These are phyloP conservation scores for Fusarium temperatum DNA, from an alignment of 2,329 filamentous ascomycete genomes.

Conservation along the genomic window DNA sequence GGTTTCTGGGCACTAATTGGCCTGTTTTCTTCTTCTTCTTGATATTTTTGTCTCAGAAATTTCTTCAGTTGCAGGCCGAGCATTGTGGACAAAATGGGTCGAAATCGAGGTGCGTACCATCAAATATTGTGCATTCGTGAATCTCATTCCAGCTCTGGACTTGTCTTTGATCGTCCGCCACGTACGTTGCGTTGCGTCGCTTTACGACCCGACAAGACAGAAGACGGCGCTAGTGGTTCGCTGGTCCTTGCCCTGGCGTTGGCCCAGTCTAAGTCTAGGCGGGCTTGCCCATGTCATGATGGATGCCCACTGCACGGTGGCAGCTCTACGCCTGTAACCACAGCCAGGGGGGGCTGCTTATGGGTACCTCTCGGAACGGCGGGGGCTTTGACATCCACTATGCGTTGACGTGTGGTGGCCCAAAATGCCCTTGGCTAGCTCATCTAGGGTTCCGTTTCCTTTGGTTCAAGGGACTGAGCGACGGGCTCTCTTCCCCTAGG, in stretches of 20 bases:
- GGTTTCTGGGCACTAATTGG: background rate
- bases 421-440: conserved; percentile 28
- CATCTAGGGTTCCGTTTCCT: conserved; percentile 21
- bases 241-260: conserved; percentile 11
- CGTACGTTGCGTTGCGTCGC: background rate
- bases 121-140: conserved; percentile 26
- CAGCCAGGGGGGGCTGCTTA: conserved; percentile 24
- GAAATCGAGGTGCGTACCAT: conserved; percentile 62
- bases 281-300: conserved; percentile 9
- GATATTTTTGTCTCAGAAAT: conserved; percentile 37
- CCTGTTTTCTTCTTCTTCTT: background rate
- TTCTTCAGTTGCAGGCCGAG: conserved; percentile 28
- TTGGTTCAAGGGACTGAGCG: conserved; percentile 20
- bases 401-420: conserved; percentile 17
- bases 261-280: conserved; percentile 1
- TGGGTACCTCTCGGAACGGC: conserved; percentile 18
- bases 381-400: conserved; percentile 26
- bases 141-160: conserved; percentile 37
- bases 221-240: conserved; percentile 17
- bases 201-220: conserved; percentile 20
- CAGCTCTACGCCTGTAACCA: conserved; percentile 25
- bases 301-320: background rate
- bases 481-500: conserved; percentile 11
- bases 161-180: conserved; percentile 9
- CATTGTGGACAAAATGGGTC: conserved; percentile 55